Base-by-base conservation (phyloP, 352 stramenopile species). In the Globisporangium canariense region DNA sequence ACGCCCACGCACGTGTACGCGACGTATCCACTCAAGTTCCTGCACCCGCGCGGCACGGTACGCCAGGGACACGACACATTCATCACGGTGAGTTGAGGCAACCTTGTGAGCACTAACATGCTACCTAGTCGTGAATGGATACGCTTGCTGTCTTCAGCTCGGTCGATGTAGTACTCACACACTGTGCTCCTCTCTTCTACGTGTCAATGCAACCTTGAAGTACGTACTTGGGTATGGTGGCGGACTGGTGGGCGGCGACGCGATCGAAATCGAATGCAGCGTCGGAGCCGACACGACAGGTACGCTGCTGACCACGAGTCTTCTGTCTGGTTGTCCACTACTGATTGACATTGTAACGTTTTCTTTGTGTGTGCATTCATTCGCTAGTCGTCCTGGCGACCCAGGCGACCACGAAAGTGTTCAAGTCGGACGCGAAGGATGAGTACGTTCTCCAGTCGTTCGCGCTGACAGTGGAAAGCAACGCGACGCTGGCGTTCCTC, bases 361-460 rank as follows among this genome's bases (percentile, higher is more conserved):
- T 36, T 67, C 40, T 65, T 4, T 41, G 36, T 4, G 36, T 41
- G 51, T 47, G 43, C 45, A 16, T 65, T 49, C 43, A 34, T 14
- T 67, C 53, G 22, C 25, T 38, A 91, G 83, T 86, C 30, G 83
- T 93, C 20, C 66, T 96, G 45, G 78, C 71, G 25, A 96, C 85
- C 8, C 87, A 96, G 54, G 83, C 87, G 22, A 94, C 87, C 3
- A 96, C 87, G n/a, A 96, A 96, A 60, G 85, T 96, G 51, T 96
- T 92, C 73, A 93, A 93, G 65, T 71, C 79, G 13, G 73, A 81
- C 32, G 67, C 70, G 16, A 68, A 78, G 11, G 64, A 62, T 18
- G 65, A 81, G 28, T 67, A 76, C 54, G 83, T 88, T 22, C 71
- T 64, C 7, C 87, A 96, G 71, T 74, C 61, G 5, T 82, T 93